Evolutionary conservation across 2,329 filamentous ascomycete species (phyloP).

Genomic region (Aureobasidium sp.): DNA sequence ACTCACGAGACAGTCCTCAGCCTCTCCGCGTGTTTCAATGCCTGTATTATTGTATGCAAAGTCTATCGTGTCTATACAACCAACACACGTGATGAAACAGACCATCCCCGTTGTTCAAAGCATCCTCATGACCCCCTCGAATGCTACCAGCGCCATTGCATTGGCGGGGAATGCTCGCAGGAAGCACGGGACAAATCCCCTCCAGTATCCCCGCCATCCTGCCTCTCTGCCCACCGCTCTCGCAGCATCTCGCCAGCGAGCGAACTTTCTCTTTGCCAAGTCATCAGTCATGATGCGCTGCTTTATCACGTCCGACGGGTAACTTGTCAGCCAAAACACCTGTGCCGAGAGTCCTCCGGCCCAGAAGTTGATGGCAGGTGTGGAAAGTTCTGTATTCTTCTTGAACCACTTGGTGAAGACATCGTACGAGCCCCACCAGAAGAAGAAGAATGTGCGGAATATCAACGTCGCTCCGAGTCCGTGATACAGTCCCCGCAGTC

Average conservation of each 20-base stretch:
- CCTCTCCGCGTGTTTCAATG: conserved; percentile 10
- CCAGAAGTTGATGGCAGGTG: conserved; percentile 91
- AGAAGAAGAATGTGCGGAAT: conserved; percentile 92
- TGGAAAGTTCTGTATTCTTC: conserved; percentile 61
- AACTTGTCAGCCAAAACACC: conserved; percentile 88
- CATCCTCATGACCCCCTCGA: conserved; percentile 63
- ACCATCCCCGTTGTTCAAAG: no score
- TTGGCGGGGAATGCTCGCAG: conserved; percentile 91
- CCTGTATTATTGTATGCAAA: neutral
- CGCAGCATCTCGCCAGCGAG: conserved; percentile 73
- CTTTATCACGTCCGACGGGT: conserved; percentile 90
- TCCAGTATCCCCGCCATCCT: conserved; percentile 76
- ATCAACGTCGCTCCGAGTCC: conserved; percentile 78
- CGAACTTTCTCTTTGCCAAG: conserved; percentile 67
- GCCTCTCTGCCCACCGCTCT: conserved; percentile 65
- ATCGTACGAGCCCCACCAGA: conserved; percentile 97
- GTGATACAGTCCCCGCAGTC: conserved; percentile 74
- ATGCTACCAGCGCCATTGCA: conserved; percentile 84
- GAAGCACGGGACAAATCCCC: conserved; percentile 91
- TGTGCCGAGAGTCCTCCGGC: conserved; percentile 89
- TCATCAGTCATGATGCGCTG: conserved; percentile 96
- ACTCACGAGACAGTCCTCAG: neutral
- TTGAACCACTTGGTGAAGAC: conserved; percentile 64
- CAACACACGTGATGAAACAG: no score
- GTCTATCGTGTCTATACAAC: conserved; percentile 13